Evolutionary conservation across 2,329 filamentous ascomycete species (phyloP).

Genomic region (Pestalotiopsis sp.): DNA sequence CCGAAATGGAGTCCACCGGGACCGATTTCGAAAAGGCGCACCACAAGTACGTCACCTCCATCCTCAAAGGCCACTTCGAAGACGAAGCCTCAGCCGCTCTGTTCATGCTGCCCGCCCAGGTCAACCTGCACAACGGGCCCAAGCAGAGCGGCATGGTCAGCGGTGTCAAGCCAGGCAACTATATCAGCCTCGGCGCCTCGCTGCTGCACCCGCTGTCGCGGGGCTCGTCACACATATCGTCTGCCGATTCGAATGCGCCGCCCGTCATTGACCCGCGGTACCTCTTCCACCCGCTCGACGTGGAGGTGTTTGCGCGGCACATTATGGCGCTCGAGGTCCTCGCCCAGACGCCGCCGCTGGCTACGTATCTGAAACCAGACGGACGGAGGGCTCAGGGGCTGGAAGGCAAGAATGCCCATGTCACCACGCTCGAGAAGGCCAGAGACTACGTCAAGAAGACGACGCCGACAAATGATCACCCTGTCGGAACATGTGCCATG

Average conservation of each 20-base stretch:
- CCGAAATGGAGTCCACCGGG: too few relatives aligned
- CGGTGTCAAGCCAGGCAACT: neutral
- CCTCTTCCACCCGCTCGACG: neutral
- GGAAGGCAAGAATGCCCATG: neutral
- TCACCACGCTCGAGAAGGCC: neutral
- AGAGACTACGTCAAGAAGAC: neutral
- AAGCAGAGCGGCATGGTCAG: neutral
- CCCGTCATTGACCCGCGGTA: neutral
- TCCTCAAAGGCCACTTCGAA: too few relatives aligned
- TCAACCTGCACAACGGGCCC: neutral
- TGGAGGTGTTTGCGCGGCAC: neutral
- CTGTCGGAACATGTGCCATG: neutral
- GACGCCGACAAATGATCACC: neutral
- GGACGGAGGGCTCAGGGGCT: neutral
- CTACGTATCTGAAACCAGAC: neutral
- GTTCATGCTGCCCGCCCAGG: neutral
- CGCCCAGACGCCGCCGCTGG: neutral
- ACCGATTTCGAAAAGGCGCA: too few relatives aligned
- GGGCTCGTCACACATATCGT: neutral
- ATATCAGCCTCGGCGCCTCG: neutral
- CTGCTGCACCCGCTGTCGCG: neutral
- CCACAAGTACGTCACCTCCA: too few relatives aligned
- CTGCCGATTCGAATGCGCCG: neutral
- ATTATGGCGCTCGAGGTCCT: neutral
- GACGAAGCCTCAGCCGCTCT: too few relatives aligned